phyloP scores from a whole-genome alignment of 78 protist species.

The Dictyostelium intermedium region DNA sequence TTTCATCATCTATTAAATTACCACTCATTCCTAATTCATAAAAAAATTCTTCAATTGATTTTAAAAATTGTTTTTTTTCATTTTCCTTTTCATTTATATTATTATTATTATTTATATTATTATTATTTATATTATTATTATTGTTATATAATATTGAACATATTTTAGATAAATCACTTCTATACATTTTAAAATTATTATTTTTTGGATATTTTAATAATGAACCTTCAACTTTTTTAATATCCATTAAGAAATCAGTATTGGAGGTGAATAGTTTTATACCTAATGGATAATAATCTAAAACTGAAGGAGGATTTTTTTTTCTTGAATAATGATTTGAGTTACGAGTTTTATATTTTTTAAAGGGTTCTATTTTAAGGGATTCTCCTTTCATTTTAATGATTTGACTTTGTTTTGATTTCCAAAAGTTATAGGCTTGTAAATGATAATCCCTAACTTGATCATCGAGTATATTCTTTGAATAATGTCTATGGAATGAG shows the following conservation, averaged over 20 bases:
- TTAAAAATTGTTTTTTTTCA: background rate
- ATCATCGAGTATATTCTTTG: background rate
- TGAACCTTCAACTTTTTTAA: background rate
- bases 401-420: background rate
- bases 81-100: background rate
- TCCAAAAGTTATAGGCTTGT: background rate
- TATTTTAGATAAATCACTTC: background rate
- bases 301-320: background rate
- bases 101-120: background rate
- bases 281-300: background rate
- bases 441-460: background rate
- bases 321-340: background rate
- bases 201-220: background rate
- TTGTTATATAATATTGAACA: background rate
- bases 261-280: background rate
- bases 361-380: background rate
- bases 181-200: background rate
- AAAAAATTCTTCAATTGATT: background rate
- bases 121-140: background rate
- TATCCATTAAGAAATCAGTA: background rate
- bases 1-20: background rate
- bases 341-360: background rate
- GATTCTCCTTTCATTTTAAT: background rate
- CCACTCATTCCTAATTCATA: background rate
- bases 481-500: background rate